A percentile compares a stretch with the other conserved stretches of the same genome.
phyloP scores from a whole-genome alignment of 208 protist genomes.

The Novymonas esmeraldas region DNA sequence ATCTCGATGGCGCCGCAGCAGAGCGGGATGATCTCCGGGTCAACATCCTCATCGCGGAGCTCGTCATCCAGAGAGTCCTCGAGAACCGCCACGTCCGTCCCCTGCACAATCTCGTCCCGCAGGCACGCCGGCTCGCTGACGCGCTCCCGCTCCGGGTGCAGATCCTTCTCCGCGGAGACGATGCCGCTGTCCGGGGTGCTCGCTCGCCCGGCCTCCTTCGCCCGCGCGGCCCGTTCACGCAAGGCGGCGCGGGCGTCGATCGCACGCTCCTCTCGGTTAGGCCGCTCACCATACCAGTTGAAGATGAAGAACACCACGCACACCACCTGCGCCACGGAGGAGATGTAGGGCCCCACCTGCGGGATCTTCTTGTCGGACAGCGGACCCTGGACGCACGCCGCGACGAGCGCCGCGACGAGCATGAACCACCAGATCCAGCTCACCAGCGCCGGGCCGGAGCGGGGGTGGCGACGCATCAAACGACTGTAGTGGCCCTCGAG shows the following conservation, averaged over 20 bases:
- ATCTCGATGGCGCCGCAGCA: conserved; percentile 24
- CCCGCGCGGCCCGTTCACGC: not conserved
- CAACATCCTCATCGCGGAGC: conserved; percentile 5
- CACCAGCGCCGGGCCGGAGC: conserved; percentile 45
- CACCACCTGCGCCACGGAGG: conserved; percentile 50
- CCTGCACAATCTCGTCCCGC: conserved; percentile 10
- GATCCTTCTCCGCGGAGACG: not conserved
- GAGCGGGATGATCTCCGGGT: conserved; percentile 12
- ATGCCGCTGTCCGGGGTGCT: not conserved
- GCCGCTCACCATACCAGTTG: conserved; percentile 64
- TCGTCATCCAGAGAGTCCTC: conserved; percentile 1
- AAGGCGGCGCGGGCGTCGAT: conserved; percentile 20
- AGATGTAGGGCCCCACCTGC: conserved; percentile 44
- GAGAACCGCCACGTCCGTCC: not conserved
- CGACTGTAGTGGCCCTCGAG: conserved; percentile 73
- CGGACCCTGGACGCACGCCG: conserved; percentile 48
- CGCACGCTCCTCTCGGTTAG: conserved; percentile 45
- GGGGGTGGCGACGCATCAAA: conserved; percentile 43
- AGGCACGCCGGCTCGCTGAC: conserved; percentile 5
- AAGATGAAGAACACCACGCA: conserved; percentile 48
- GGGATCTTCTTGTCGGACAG: conserved; percentile 42
- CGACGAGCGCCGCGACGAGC: conserved; percentile 48
- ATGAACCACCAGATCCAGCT: conserved; percentile 71
- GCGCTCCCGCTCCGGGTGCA: not conserved
- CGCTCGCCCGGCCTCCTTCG: too few species aligned